Conservation (phyloP, 2,329 filamentous ascomycete species). For the Leptographium galeiforme region DNA sequence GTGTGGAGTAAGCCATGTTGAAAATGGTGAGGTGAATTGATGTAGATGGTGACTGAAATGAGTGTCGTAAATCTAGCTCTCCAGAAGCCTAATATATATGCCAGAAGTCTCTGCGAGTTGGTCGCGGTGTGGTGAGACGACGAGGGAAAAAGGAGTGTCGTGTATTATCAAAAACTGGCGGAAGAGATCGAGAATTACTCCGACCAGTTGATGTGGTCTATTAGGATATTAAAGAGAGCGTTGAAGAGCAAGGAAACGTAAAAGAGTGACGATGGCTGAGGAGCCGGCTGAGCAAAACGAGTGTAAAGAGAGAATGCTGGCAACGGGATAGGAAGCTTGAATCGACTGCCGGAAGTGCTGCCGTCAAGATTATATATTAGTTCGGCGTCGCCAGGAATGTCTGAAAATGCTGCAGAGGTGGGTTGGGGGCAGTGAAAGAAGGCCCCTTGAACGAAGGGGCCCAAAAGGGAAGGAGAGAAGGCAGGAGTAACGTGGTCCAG, state of each 20-base stretch:
- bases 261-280: slow-evolving; percentile 46
- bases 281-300: slow-evolving; percentile 26
- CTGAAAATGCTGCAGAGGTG: not conserved
- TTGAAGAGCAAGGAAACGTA: slow-evolving; percentile 28
- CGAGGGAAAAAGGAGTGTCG: slow-evolving; percentile 15
- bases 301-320: slow-evolving; percentile 12
- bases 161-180: slow-evolving; percentile 10
- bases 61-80: slow-evolving; percentile 29
- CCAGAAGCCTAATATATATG: slow-evolving; percentile 25
- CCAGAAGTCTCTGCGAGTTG: slow-evolving; percentile 2
- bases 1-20: slow-evolving; percentile 18
- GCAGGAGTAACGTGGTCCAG: not conserved
- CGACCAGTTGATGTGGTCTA: slow-evolving; percentile 26
- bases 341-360: slow-evolving; percentile 26
- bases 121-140: not conserved
- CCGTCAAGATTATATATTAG: slow-evolving; percentile 12
- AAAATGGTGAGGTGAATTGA: not conserved
- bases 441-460: no score
- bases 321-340: slow-evolving; percentile 16
- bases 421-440: not conserved
- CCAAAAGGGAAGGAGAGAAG: not conserved
- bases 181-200: slow-evolving; percentile 13
- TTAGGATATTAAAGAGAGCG: slow-evolving; percentile 49
- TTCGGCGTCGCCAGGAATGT: not conserved
- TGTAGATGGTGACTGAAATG: slow-evolving; percentile 19